Conservation (phyloP, 371 early-diverging fungal species). For the Mucor plumbeus region DNA sequence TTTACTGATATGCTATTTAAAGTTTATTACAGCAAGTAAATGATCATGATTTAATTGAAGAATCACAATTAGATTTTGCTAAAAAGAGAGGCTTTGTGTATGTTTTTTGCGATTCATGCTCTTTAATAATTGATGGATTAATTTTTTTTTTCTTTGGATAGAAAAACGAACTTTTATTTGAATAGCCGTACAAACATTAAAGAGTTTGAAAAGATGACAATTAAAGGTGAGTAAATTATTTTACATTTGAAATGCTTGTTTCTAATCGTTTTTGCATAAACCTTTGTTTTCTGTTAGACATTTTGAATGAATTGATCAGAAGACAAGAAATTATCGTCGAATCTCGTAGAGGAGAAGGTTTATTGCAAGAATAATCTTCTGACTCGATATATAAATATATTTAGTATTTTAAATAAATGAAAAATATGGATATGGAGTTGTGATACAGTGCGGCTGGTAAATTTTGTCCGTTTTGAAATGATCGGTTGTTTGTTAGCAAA, state of each 20-base stretch:
- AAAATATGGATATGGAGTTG: too few species aligned
- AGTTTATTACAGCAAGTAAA: slow-evolving; percentile 17
- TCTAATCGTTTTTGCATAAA: background rate
- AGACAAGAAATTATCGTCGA: slow-evolving; percentile 19
- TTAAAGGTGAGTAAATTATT: slow-evolving; percentile 20
- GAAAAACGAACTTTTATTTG: slow-evolving; percentile 14
- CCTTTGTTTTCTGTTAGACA: slow-evolving; percentile 4
- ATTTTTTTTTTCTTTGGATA: background rate
- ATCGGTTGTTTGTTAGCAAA: too few species aligned
- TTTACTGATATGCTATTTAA: too few species aligned
- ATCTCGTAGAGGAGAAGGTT: slow-evolving; percentile 16
- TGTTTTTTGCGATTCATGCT: background rate
- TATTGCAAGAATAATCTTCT: background rate
- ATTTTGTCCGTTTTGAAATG: too few species aligned
- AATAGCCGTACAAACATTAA: slow-evolving; percentile 15
- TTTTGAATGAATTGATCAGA: slow-evolving; percentile 15
- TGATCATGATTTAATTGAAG: slow-evolving; percentile 17
- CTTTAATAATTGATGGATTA: background rate
- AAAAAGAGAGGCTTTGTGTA: slow-evolving; percentile 24
- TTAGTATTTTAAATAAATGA: too few species aligned
- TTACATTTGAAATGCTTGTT: background rate
- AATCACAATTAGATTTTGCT: slow-evolving; percentile 27
- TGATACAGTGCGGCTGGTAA: too few species aligned
- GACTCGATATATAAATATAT: too few species aligned
- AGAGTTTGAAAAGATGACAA: slow-evolving; percentile 25